A percentile compares a stretch with the other conserved stretches of the same genome.
These are phyloP conservation scores for Brasilioporus rufonigricans DNA, from an alignment of 768 basidiomycete genomes.

Conservation along the genomic window DNA sequence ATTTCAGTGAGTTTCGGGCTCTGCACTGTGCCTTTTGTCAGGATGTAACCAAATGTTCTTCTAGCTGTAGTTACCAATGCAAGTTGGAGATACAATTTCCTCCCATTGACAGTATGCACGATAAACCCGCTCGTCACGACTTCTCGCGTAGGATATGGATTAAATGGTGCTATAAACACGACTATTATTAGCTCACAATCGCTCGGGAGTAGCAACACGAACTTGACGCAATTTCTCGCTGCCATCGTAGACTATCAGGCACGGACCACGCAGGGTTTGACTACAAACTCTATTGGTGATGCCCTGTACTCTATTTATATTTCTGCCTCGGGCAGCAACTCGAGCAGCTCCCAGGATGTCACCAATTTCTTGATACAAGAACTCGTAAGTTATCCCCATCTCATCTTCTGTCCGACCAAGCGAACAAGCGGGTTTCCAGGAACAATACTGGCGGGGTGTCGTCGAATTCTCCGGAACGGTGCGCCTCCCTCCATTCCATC, in stretches of 20 bases:
- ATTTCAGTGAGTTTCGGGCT: not conserved
- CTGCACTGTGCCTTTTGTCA: too few relatives aligned
- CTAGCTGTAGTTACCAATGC: not conserved
- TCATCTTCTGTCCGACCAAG: too few relatives aligned
- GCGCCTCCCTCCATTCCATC: not conserved
- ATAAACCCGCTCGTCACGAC: conserved; percentile 10
- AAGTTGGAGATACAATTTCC: conserved; percentile 15
- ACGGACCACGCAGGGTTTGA: conserved; percentile 11
- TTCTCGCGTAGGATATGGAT: conserved; percentile 13
- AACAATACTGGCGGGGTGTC: conserved; percentile 15
- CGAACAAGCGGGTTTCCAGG: not conserved
- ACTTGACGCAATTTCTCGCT: conserved; percentile 13
- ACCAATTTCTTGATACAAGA: not conserved
- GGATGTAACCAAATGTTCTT: not conserved
- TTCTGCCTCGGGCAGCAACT: not conserved
- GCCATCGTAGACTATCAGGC: conserved; percentile 5
- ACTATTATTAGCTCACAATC: not conserved
- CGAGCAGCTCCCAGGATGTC: not conserved
- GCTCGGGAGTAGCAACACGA: not conserved
- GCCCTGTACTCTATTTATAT: conserved; percentile 13
- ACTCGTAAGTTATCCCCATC: not conserved
- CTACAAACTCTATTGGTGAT: conserved; percentile 17
- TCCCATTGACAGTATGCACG: conserved; percentile 7
- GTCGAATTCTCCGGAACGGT: conserved; percentile 18
- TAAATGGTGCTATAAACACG: not conserved